Base-by-base conservation (phyloP, 129 eudicot genomes). In the Pittosporum tobira region DNA sequence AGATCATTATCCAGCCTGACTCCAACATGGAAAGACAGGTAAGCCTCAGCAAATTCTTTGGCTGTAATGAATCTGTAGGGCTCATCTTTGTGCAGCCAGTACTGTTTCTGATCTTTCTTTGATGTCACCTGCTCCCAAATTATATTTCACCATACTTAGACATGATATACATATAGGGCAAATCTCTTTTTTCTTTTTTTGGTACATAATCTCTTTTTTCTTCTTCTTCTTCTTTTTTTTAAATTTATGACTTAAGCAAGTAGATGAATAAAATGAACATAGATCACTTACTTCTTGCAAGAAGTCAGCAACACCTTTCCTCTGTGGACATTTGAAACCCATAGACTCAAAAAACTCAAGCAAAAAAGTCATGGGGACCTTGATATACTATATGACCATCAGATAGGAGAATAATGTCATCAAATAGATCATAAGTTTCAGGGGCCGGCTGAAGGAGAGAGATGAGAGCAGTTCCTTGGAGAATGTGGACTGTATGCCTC, bases 361-460 rank as follows among this genome's bases (percentile, higher is more conserved):
- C 3, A 71, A 60, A n/a, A 15, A 57, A 19, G 24, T 48, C 55
- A 3, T 71, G 64, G 2, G 76, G 76, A 20, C 76, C 76, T 57
- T 71, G 76, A 37, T 71, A 71, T 25, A 63, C 76, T 14, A 71
- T 63, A 5, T 64, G 52, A 0, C 76, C 76, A 15, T 63, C 76
- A 3, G 76, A 71, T 8, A 71, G 57, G 36, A 71, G 76, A 49
- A 71, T 71, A 6, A 71, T 48, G 40, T 71, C 76, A 24, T 71
- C 76, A 16, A 71, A 71, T 42, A 71, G 43, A 23, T 71, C 70
- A 28, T 53, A 71, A 19, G 70, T 56, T 34, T 71, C 76, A 0
- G 76, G 76, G 12, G 76, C 64, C 24, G 76, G 76, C 60, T 71
- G 76, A 22, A 71, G 64, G 18, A 71, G 76, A 6, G 76, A 71